Percentiles rank a stretch among this genome's conserved stretches.
phyloP scores from a whole-genome alignment of 257 asterid species.

The Solanum sejunctum region DNA sequence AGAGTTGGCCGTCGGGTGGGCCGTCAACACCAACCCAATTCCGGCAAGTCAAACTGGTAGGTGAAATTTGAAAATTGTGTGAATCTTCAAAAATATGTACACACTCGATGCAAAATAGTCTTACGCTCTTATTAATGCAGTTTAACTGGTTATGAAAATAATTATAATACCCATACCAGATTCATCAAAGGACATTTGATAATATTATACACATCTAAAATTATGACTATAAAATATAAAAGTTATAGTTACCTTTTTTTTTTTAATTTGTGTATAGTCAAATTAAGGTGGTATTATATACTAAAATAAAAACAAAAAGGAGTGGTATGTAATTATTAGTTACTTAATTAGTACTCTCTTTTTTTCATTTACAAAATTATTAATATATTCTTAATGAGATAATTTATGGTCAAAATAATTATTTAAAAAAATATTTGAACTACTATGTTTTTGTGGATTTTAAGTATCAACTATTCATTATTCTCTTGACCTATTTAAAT shows the following conservation, averaged over 20 bases:
- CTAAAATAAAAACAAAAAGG: background rate
- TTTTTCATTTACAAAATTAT: too few species aligned
- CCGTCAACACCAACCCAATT: background rate
- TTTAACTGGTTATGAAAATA: background rate
- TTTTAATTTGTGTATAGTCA: too few species aligned
- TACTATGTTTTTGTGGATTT: background rate
- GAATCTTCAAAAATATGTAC: background rate
- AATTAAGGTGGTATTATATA: background rate
- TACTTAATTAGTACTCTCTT: too few species aligned
- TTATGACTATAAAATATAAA: too few species aligned
- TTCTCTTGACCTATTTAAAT: too few species aligned
- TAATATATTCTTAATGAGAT: background rate
- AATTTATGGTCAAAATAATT: background rate
- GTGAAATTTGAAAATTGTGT: slow-evolving; percentile 6
- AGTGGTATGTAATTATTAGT: background rate
- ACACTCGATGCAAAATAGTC: background rate
- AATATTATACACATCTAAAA: background rate
- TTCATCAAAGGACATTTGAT: background rate
- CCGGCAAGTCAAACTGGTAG: slow-evolving; percentile 18
- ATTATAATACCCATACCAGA: background rate
- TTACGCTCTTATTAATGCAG: background rate
- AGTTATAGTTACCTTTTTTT: too few species aligned
- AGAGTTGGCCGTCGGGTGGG: background rate
- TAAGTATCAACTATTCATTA: background rate
- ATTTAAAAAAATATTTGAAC: background rate